Percentiles rank a stretch among this genome's conserved stretches.
Evolutionary conservation across 768 basidiomycete species (phyloP).

Genomic region (Psilocybe subaeruginosa): DNA sequence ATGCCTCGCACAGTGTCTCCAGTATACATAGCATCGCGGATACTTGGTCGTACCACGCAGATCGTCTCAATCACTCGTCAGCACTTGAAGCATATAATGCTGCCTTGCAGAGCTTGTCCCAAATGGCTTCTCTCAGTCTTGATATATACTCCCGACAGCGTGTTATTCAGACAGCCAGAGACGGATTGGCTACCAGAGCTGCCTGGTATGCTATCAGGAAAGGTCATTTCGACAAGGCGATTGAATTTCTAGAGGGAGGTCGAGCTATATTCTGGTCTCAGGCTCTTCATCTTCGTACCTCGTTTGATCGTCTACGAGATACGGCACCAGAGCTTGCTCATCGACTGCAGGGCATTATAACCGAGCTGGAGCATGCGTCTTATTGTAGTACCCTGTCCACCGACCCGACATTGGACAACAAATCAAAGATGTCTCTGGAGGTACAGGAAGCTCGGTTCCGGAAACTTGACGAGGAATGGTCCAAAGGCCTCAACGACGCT

Average conservation of each 20-base stretch:
- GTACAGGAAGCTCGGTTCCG: not conserved
- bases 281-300: not conserved
- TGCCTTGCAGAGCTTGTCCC: not conserved
- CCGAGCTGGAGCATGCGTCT: not conserved
- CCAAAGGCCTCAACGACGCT: not conserved
- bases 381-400: not conserved
- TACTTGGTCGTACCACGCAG: conserved; percentile 10
- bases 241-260: not conserved
- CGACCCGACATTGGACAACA: not conserved
- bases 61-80: conserved; percentile 3
- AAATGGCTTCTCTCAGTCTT: not conserved
- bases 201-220: not conserved
- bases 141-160: conserved; percentile 10
- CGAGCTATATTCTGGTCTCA: not conserved
- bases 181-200: not conserved
- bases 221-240: not conserved
- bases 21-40: conserved; percentile 1
- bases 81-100: conserved; percentile 1
- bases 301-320: not conserved
- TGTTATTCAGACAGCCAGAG: not conserved
- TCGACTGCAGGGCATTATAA: not conserved
- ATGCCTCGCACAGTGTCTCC: not conserved
- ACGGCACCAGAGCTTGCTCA: not conserved
- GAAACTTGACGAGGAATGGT: not conserved
- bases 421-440: not conserved